phyloP scores from a whole-genome alignment of 306 rosid species.

The Urtica urens region DNA sequence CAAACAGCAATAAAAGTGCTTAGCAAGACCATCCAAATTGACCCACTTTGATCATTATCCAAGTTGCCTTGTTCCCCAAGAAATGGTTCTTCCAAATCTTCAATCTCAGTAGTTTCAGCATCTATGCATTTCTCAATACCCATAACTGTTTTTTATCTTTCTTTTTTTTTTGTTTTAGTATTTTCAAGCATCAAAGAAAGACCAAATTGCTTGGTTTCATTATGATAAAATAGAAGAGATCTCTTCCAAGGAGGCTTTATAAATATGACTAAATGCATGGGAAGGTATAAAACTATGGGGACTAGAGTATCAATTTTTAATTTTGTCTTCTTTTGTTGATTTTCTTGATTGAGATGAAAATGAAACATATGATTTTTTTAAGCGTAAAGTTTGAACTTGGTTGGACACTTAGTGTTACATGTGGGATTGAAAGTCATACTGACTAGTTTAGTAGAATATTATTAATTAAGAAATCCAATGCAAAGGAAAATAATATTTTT shows the following conservation, averaged over 20 bases:
- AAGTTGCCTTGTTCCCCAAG: constrained; percentile 15
- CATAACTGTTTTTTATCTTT: constrained; percentile 25
- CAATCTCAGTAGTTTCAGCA: constrained; percentile 34
- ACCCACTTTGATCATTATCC: constrained; percentile 19
- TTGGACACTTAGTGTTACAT: constrained; percentile 6
- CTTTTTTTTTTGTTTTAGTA: not conserved
- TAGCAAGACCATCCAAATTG: constrained; percentile 61
- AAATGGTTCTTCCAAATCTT: constrained; percentile 39
- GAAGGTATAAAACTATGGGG: not conserved
- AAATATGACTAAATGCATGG: constrained; percentile 1
- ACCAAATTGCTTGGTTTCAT: not conserved
- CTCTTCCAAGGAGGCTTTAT: not conserved
- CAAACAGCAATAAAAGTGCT: constrained; percentile 68
- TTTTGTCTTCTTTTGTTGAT: constrained; percentile 11
- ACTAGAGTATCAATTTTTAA: not conserved
- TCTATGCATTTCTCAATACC: constrained; percentile 36
- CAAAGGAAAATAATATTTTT: too few species aligned
- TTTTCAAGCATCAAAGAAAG: not conserved
- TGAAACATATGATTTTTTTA: not conserved
- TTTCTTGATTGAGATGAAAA: not conserved
- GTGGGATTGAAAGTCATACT: constrained; percentile 29
- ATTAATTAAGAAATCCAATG: too few species aligned
- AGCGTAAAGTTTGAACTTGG: not conserved
- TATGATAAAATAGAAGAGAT: not conserved
- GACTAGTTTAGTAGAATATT: not conserved